Evolutionary conservation across 805 yeast species (phyloP).

Genomic region (Ogataea pilisensis): DNA sequence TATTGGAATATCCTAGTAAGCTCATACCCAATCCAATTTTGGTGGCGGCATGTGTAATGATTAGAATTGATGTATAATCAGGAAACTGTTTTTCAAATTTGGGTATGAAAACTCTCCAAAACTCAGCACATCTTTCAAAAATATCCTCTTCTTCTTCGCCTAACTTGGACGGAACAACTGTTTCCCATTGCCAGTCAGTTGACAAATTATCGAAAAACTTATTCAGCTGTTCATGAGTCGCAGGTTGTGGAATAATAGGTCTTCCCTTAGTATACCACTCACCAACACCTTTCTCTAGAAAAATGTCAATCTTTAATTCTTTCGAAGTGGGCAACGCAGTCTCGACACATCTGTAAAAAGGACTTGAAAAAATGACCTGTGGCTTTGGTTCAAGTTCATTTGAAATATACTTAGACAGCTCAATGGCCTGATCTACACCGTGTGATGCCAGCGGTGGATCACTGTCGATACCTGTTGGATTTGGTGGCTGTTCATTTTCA

Average conservation of each 20-base stretch:
- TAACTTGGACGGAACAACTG: constrained; percentile 51
- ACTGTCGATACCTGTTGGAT: constrained; percentile 85
- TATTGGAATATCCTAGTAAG: constrained; percentile 48
- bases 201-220: constrained; percentile 50
- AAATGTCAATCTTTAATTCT: constrained; percentile 51
- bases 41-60: constrained; percentile 93
- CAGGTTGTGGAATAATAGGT: constrained; percentile 67
- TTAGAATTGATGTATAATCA: constrained; percentile 53
- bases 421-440: constrained; percentile 84
- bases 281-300: constrained; percentile 79
- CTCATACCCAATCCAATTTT: constrained; percentile 85
- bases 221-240: constrained; percentile 42
- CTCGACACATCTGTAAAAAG: constrained; percentile 86
- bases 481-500: constrained; percentile 74
- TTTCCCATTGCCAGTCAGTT: constrained; percentile 44
- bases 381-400: constrained; percentile 50
- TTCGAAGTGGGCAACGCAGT: constrained; percentile 71
- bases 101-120: constrained; percentile 55
- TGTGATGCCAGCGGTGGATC: constrained; percentile 87
- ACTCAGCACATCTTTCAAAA: constrained; percentile 51
- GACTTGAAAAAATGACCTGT: constrained; percentile 69
- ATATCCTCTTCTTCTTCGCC: constrained; percentile 81
- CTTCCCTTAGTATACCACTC: constrained; percentile 86
- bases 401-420: constrained; percentile 60
- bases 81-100: constrained; percentile 56